A percentile compares a stretch with the other conserved stretches of the same genome.
Conservation (phyloP, 2,329 filamentous ascomycete genomes). For the Onygena corvina region DNA sequence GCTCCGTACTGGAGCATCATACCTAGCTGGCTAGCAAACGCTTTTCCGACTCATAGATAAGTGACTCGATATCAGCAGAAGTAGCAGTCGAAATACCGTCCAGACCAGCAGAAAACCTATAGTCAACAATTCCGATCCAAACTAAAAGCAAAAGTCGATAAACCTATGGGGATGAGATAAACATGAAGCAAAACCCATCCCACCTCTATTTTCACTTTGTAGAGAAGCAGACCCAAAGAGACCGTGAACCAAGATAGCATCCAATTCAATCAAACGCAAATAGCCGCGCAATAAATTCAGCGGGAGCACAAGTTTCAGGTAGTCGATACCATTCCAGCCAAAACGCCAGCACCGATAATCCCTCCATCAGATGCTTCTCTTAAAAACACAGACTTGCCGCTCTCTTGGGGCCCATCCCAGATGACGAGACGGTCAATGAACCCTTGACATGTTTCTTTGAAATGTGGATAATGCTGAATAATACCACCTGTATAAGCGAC, state of each 20-base stretch:
- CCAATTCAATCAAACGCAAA: no score
- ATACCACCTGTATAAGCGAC: constrained; percentile 67
- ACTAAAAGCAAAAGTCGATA: neutral
- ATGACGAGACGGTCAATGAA: constrained; percentile 46
- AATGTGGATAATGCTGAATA: constrained; percentile 60
- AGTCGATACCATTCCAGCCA: constrained; percentile 32
- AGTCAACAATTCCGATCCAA: neutral
- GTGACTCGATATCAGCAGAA: no score
- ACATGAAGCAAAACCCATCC: neutral
- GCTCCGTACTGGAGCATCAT: neutral
- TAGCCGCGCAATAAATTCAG: no score
- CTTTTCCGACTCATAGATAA: neutral
- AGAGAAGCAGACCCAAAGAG: neutral
- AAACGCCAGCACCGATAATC: constrained; percentile 39
- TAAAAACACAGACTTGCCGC: constrained; percentile 35
- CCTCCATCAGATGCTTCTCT: constrained; percentile 39
- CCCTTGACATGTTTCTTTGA: constrained; percentile 51
- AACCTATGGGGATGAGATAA: neutral
- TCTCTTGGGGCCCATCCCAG: constrained; percentile 26
- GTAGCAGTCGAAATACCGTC: no score
- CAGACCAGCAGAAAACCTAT: no score
- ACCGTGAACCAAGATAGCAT: neutral
- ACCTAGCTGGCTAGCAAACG: neutral
- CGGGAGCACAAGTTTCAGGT: neutral
- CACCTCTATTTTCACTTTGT: neutral